A percentile compares a stretch with the other conserved stretches of the same genome.
Evolutionary conservation across 163 green algal genomes (phyloP).

Genomic region (Coccomyxa subellipsoidea): DNA sequence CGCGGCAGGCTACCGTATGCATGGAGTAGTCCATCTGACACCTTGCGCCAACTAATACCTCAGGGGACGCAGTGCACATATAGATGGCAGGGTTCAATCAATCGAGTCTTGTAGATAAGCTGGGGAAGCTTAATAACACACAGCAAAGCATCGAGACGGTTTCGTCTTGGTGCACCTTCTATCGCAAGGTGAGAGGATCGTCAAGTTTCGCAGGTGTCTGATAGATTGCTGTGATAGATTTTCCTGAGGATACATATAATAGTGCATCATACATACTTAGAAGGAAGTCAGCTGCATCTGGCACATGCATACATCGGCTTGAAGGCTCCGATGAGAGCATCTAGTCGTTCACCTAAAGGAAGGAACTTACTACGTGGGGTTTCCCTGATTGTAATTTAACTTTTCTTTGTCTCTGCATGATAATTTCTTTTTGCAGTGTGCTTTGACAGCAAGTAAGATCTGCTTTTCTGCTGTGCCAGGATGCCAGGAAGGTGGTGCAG

Average conservation of each 20-base stretch:
- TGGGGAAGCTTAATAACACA: conserved; percentile 67
- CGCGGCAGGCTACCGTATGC: no score
- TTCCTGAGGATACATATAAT: no score
- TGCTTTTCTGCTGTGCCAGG: conserved; percentile 4
- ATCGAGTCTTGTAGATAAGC: conserved; percentile 52
- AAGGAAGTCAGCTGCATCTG: no score
- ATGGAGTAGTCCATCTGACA: no score
- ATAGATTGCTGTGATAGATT: no score
- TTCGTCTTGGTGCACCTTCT: conserved; percentile 73
- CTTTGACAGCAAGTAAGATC: not conserved
- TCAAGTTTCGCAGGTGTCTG: no score
- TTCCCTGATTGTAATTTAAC: no score
- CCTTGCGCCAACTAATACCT: no score
- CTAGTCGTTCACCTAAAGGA: not conserved
- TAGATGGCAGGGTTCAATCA: conserved; percentile 28
- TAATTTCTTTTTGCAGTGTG: not conserved
- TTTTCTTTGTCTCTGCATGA: no score
- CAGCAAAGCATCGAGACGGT: conserved; percentile 83
- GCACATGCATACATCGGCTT: not conserved
- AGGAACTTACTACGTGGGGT: not conserved
- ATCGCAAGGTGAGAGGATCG: conserved; percentile 34
- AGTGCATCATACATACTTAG: no score
- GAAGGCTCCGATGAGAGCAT: not conserved
- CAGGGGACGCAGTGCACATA: no score
- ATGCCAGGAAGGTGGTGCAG: conserved; percentile 62